Conservation (phyloP, 768 basidiomycete species). For the Suillus weaverae region DNA sequence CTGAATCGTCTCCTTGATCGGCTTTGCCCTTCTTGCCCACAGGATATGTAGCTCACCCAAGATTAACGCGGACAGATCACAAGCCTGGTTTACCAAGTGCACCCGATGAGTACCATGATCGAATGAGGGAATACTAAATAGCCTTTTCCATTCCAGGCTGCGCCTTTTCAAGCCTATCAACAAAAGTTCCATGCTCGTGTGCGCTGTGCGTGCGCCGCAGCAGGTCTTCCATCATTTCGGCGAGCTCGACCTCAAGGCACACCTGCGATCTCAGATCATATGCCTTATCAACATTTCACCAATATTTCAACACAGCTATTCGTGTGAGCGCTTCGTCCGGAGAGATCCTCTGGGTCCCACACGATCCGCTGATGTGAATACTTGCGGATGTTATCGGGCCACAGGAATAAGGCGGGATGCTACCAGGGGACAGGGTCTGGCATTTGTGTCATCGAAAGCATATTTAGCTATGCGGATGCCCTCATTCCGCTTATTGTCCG, state of each 20-base stretch:
- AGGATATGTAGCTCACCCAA: conserved; percentile 6
- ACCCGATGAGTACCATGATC: conserved; percentile 9
- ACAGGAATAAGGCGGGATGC: not conserved
- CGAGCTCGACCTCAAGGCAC: conserved; percentile 22
- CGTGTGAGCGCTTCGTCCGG: not conserved
- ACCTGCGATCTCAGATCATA: conserved; percentile 27
- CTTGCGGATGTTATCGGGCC: conserved; percentile 1
- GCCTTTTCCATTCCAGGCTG: conserved; percentile 14
- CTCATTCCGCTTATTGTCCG: conserved; percentile 7
- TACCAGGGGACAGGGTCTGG: not conserved
- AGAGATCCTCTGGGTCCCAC: not conserved
- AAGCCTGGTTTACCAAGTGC: conserved; percentile 5
- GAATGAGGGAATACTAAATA: conserved; percentile 18
- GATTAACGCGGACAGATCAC: conserved; percentile 9
- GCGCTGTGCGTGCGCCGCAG: conserved; percentile 14
- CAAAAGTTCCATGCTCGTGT: conserved; percentile 24
- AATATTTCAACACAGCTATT: conserved; percentile 16
- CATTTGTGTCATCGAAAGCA: not conserved
- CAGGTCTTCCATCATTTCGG: conserved; percentile 18
- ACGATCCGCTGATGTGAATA: conserved; percentile 2
- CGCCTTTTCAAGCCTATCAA: conserved; percentile 26
- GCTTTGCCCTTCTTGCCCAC: not conserved
- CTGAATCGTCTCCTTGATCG: not conserved
- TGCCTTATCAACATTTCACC: conserved; percentile 32
- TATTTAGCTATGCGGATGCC: conserved; percentile 9